These are phyloP conservation scores for Rhodotorula sphaerocarpa DNA, from an alignment of 768 basidiomycete species.

Conservation along the genomic window DNA sequence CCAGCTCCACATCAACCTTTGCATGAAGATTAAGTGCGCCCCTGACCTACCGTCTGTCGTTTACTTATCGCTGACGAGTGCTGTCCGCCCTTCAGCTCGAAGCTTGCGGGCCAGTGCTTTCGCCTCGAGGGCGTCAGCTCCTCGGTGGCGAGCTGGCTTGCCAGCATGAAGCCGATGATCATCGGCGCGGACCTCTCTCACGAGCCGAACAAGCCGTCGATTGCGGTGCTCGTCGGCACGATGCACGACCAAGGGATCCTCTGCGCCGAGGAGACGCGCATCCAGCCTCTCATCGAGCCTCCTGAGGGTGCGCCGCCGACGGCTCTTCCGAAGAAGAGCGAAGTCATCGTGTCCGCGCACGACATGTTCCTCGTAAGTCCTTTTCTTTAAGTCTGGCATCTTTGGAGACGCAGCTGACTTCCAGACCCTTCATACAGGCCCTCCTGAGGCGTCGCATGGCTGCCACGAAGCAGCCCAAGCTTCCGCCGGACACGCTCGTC, in stretches of 20 bases:
- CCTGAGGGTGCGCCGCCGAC: not conserved
- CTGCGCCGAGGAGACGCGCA: not conserved
- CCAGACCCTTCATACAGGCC: too few species aligned
- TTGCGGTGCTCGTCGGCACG: constrained; percentile 8
- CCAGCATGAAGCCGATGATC: not conserved
- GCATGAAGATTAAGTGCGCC: constrained; percentile 6
- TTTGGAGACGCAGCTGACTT: too few species aligned
- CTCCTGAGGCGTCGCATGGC: constrained; percentile 9
- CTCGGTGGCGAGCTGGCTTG: not conserved
- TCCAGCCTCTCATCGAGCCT: constrained; percentile 20
- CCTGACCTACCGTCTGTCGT: not conserved
- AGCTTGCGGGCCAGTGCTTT: constrained; percentile 2
- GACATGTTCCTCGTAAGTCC: constrained; percentile 10
- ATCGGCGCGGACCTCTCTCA: constrained; percentile 24
- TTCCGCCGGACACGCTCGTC: constrained; percentile 1
- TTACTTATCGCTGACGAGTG: not conserved
- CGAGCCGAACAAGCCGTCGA: constrained; percentile 10
- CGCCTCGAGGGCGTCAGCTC: not conserved
- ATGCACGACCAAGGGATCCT: not conserved
- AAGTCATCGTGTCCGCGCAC: constrained; percentile 1
- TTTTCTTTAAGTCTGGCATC: not conserved
- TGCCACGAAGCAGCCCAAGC: too few species aligned
- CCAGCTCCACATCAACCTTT: constrained; percentile 12
- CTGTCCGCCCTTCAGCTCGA: not conserved
- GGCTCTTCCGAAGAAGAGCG: constrained; percentile 13